A percentile compares a stretch with the other conserved stretches of the same genome.
These are phyloP conservation scores for Blastomyces emzantsi DNA, from an alignment of 2,329 filamentous ascomycete genomes.

Conservation along the genomic window DNA sequence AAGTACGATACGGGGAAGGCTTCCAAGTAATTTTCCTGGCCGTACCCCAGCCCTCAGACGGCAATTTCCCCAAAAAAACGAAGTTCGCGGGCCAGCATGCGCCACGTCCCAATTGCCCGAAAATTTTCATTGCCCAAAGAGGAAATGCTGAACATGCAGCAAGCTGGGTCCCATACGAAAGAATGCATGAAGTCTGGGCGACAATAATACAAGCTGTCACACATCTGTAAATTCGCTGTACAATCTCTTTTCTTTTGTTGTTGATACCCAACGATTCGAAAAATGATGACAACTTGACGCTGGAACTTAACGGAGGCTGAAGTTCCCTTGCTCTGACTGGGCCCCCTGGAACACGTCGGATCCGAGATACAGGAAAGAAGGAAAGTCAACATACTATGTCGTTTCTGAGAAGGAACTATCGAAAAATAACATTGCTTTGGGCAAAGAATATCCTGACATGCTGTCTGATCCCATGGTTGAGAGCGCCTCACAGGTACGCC, in stretches of 20 bases:
- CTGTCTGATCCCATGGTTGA: neutral
- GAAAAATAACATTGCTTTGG: neutral
- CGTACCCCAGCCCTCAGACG: neutral
- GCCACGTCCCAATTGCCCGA: conserved; percentile 1
- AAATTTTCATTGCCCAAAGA: neutral
- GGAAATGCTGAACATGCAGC: conserved; percentile 5
- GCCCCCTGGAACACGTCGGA: neutral
- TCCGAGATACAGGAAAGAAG: neutral
- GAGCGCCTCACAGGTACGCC: neutral
- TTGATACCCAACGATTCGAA: neutral
- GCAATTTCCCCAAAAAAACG: neutral
- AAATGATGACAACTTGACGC: neutral
- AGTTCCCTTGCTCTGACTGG: neutral
- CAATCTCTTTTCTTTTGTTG: neutral
- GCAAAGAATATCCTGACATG: conserved; percentile 1
- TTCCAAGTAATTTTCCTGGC: conserved; percentile 3
- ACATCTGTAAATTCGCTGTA: neutral
- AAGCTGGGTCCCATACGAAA: neutral
- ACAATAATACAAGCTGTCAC: conserved; percentile 2
- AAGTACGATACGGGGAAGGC: neutral
- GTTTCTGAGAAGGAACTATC: conserved; percentile 2
- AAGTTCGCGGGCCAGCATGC: neutral
- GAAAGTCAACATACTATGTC: conserved; percentile 1
- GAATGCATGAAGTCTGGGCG: neutral
- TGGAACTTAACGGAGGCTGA: neutral